Base-by-base conservation (phyloP, 192 early-diverging fungal genomes). In the Gamsiella multidivaricata region DNA sequence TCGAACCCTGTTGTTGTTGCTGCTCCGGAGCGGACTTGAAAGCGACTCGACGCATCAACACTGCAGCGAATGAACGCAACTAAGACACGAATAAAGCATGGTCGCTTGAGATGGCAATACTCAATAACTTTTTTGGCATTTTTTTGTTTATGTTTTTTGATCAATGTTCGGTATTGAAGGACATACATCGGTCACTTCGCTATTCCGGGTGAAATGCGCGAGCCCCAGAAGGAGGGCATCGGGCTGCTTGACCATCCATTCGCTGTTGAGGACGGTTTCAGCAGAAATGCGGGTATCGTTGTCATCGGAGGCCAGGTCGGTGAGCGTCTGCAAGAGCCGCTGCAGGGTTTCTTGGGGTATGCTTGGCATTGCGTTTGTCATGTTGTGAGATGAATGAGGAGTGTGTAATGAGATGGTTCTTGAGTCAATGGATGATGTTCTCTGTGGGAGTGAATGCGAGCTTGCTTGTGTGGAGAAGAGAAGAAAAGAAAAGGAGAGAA, bases 41-140 rank as follows among this genome's bases (percentile, higher is more conserved):
- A 6, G 87, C 81, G 15, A 88, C 67, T 33, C 87, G 85, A 58
- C 87, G 85, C n/a, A 85, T 47, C 23, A 88, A 65, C 10, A 88
- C 84, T 49, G 84, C 84, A 12, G 79, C 71, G 60, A 87, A 83
- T 0, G 84, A 70, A 42, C 87, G 85, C 32, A 82, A 46, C 87
- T 88, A 73, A 28, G 37, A 33, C 59, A 55, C 56, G 41, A 45
- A 60, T 18, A 18, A 34, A 51, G 15, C 11, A 34, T 14, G 22
- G 10, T 52, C 50, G 3, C 20, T 28, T 50, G 20, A 52, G 36
- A 34, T 23, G 34, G 31, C 25, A 55, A 25, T 33, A 46, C 2
- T 25, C 57, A 36, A 43, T 18, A 3, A 36, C 7, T 43, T 46
- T 42, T 61, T 52, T 62, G 22, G 15, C n/a, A n/a, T n/a, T n/a